Percentiles rank a stretch among this genome's conserved stretches.
phyloP scores from a whole-genome alignment of 2,329 filamentous ascomycete genomes.

The Daldinia eschscholtzii region DNA sequence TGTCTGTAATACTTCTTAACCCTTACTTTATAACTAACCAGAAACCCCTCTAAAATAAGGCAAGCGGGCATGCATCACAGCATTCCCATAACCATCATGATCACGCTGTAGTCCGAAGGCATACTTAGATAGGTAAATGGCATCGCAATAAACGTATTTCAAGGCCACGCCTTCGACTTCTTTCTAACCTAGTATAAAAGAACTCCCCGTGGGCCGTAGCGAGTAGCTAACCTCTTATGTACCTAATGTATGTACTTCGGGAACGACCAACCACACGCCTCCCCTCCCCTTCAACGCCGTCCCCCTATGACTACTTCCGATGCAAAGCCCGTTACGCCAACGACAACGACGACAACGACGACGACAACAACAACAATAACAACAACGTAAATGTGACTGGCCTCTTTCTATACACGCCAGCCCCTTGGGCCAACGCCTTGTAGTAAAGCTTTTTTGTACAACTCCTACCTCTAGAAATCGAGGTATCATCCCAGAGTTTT shows the following conservation, averaged over 20 bases:
- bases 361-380: no score
- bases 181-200: background rate
- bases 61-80: no score
- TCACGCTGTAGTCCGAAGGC: background rate
- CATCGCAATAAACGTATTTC: constrained; percentile 10
- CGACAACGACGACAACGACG: background rate
- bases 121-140: background rate
- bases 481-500: constrained; percentile 14
- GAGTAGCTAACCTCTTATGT: background rate
- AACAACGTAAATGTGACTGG: constrained; percentile 4
- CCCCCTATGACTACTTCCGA: constrained; percentile 31
- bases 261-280: constrained; percentile 21
- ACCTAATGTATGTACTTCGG: constrained; percentile 1
- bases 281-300: background rate
- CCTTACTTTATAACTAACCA: no score
- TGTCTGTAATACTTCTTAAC: no score
- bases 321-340: constrained; percentile 35
- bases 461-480: background rate
- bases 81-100: no score
- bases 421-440: background rate
- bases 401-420: constrained; percentile 23
- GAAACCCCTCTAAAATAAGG: no score
- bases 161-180: background rate
- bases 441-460: constrained; percentile 26
- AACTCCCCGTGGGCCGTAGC: background rate